phyloP scores from a whole-genome alignment of 2,329 filamentous ascomycete genomes.

The Chalaropsis ovoidea region DNA sequence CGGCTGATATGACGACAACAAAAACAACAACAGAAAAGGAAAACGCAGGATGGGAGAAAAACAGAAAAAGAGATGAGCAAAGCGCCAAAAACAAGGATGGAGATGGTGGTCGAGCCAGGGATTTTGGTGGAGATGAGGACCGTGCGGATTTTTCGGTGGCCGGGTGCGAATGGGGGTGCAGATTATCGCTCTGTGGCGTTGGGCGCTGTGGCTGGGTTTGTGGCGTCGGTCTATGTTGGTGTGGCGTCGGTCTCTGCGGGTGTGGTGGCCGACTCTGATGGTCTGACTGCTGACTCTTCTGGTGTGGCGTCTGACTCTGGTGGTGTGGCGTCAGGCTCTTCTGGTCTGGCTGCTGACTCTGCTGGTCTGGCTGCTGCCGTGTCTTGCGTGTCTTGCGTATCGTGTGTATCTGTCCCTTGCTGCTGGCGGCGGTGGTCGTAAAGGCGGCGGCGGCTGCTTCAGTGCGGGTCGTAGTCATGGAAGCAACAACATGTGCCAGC shows the following conservation, averaged over 20 bases:
- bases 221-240: not conserved
- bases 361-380: not conserved
- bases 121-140: slow-evolving; percentile 16
- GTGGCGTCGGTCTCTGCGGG: not conserved
- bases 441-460: not conserved
- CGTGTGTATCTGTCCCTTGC: not conserved
- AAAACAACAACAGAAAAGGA: slow-evolving; percentile 14
- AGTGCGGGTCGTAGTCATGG: not conserved
- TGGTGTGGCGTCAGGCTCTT: not conserved
- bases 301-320: no score
- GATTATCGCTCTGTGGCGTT: not conserved
- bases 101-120: not conserved
- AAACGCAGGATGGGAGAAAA: not conserved
- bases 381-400: no score
- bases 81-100: slow-evolving; percentile 11
- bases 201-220: not conserved
- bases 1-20: slow-evolving; percentile 27
- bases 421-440: not conserved
- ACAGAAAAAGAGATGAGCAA: not conserved
- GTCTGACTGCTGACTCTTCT: no score
- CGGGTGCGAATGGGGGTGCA: not conserved
- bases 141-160: slow-evolving; percentile 4
- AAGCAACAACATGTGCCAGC: not conserved
- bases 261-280: not conserved
- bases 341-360: no score